phyloP scores from a whole-genome alignment of 108 stramenopile genomes.

The Pseudonitzschia delicatissima region DNA sequence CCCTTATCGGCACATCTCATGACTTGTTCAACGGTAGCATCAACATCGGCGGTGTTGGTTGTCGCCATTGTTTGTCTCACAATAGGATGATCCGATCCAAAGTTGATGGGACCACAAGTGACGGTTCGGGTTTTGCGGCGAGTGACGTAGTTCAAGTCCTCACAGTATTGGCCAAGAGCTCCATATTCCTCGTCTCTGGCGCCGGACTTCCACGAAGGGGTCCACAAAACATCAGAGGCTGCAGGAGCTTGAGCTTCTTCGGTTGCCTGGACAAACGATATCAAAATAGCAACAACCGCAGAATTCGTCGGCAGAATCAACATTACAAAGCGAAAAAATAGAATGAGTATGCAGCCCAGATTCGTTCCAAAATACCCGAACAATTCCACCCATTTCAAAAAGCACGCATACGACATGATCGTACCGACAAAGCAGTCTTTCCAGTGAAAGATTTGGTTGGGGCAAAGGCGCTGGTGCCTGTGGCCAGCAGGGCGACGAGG shows the following conservation, averaged over 20 bases:
- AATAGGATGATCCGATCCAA: conserved; percentile 95
- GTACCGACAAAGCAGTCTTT: background rate
- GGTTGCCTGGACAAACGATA: conserved; percentile 4
- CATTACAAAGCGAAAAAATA: background rate
- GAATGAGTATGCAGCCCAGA: background rate
- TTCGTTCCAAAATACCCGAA: conserved; percentile 2
- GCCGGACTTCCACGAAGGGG: conserved; percentile 83
- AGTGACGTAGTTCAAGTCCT: conserved; percentile 61
- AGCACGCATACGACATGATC: background rate
- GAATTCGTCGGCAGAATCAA: background rate
- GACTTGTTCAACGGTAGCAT: conserved; percentile 92
- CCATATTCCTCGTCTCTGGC: conserved; percentile 73
- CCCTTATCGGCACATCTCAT: conserved; percentile 93
- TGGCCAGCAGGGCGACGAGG: conserved; percentile 3
- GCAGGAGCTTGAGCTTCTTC: conserved; percentile 16
- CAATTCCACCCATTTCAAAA: background rate
- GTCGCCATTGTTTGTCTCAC: conserved; percentile 98
- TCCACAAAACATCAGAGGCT: conserved; percentile 76
- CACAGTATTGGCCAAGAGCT: conserved; percentile 80
- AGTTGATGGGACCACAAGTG: conserved; percentile 84
- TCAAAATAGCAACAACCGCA: background rate
- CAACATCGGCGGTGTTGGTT: conserved; percentile 93
- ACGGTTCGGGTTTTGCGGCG: conserved; percentile 86
- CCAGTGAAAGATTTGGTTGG: conserved; percentile 10
- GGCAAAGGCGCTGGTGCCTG: conserved; percentile 21